A percentile compares a stretch with the other conserved stretches of the same genome.
Evolutionary conservation across 768 basidiomycete species (phyloP).

Genomic region (Tylopilus sp.): DNA sequence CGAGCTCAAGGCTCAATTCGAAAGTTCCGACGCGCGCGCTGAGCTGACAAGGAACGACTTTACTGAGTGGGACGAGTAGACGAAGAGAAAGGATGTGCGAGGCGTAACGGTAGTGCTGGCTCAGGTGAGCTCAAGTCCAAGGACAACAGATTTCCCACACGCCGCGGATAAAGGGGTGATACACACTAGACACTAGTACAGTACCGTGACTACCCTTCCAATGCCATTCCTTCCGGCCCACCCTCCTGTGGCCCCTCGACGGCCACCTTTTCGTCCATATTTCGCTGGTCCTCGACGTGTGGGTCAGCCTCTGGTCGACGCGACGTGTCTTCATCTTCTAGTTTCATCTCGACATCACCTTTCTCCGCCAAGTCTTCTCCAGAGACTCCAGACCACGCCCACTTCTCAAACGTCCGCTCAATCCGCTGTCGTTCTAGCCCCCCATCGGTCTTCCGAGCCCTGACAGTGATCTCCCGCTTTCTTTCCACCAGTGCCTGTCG

Average conservation of each 20-base stretch:
- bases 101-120: background rate
- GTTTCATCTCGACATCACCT: constrained; percentile 32
- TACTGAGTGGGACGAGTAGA: background rate
- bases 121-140: background rate
- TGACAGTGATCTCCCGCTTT: constrained; percentile 49
- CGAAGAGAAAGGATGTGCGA: background rate
- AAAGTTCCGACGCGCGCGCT: background rate
- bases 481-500: constrained; percentile 40
- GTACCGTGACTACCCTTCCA: constrained; percentile 3
- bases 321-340: constrained; percentile 14
- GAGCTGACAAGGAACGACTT: background rate
- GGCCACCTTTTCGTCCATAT: background rate
- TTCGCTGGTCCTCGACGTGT: constrained; percentile 2
- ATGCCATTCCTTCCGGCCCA: constrained; percentile 15
- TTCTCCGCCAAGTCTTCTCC: constrained; percentile 1
- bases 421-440: constrained; percentile 71
- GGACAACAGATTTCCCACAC: constrained; percentile 15
- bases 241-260: constrained; percentile 1
- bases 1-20: background rate
- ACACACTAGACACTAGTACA: too few relatives aligned
- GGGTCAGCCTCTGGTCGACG: constrained; percentile 5
- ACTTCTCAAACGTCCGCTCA: constrained; percentile 64
- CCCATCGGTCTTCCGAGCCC: constrained; percentile 51
- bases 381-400: constrained; percentile 47
- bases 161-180: too few relatives aligned